Base-by-base conservation (phyloP, 345 rosid species). In the Eutrema heterophyllum region DNA sequence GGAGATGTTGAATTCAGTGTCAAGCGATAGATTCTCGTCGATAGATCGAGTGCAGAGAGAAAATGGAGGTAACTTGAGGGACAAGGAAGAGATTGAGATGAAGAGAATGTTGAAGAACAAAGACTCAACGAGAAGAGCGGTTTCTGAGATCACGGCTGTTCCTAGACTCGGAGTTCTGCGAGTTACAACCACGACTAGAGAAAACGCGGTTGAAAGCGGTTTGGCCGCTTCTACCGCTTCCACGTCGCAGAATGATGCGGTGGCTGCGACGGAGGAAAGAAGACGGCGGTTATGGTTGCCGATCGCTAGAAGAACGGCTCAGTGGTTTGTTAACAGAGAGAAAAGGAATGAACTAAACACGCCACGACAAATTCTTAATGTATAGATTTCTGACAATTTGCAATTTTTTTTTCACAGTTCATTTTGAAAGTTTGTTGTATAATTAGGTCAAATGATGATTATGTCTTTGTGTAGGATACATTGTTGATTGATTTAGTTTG, bases 271-370 rank as follows among this genome's bases (percentile, higher is more conserved):
- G 26, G 86, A 89, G 54, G 92, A 84, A 45, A 86, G 83, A 69
- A 73, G 56, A 57, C 84, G 90, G 75, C 59, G 74, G 54, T 66
- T 83, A 29, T 92, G 98, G 98, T 60, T 92, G 83, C 88, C 91
- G 32, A 92, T 92, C 36, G 94, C 92, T 6, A 70, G 81, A 79
- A 88, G 78, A 75, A 89, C 96, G 56, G 85, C 82, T 70, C 82
- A 81, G 7, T 83, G 89, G 96, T 88, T 84, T 82, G 92, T 84
- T 33, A 83, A 83, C 67, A 87, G 90, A 80, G 92, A 89, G 14
- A 14, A 40, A 85, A 26, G 5, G 9, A 57, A 33, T 64, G 79
- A 73, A 54, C 67, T 61, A 71, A 80, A 41, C 41, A 53, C 60
- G 12, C 27, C 67, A 54, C 45, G 43, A 63, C 77, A 51, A 54